Percentiles rank a stretch among this genome's conserved stretches.
These are phyloP conservation scores for Termitomyces titanicus DNA, from an alignment of 768 basidiomycete species.

Conservation along the genomic window DNA sequence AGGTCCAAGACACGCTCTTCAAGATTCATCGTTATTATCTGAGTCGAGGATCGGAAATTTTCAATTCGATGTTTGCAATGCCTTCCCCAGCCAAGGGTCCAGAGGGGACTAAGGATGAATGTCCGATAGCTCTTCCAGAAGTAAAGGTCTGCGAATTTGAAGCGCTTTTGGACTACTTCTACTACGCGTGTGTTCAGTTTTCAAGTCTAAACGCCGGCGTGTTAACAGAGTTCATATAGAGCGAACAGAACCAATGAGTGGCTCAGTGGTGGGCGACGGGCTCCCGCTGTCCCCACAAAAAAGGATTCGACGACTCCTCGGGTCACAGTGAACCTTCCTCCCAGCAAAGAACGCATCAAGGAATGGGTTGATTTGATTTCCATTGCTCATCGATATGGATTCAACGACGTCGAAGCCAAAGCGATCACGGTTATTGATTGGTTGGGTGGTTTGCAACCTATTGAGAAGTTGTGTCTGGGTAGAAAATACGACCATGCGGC, in stretches of 20 bases:
- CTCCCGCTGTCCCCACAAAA: too few species aligned
- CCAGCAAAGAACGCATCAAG: slow-evolving; percentile 1
- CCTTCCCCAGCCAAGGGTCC: slow-evolving; percentile 18
- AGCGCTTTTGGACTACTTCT: slow-evolving; percentile 34
- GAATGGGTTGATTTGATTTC: slow-evolving; percentile 38
- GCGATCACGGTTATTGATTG: slow-evolving; percentile 28
- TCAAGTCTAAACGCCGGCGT: too few species aligned
- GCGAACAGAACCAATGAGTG: not conserved
- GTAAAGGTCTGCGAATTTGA: slow-evolving; percentile 33
- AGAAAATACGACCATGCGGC: slow-evolving; percentile 31
- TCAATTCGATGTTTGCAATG: slow-evolving; percentile 32
- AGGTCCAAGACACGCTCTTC: slow-evolving; percentile 32
- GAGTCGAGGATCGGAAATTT: slow-evolving; percentile 33
- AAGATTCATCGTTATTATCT: slow-evolving; percentile 39
- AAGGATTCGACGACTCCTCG: too few species aligned
- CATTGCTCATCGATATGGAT: slow-evolving; percentile 35
- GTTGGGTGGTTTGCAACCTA: slow-evolving; percentile 21
- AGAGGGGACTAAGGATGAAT: slow-evolving; percentile 30
- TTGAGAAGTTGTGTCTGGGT: slow-evolving; percentile 35
- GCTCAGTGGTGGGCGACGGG: not conserved
- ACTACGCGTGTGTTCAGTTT: slow-evolving; percentile 26
- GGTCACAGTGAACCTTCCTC: not conserved
- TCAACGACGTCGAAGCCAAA: slow-evolving; percentile 29
- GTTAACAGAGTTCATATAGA: too few species aligned
- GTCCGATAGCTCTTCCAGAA: slow-evolving; percentile 28